A percentile compares a stretch with the other conserved stretches of the same genome.
phyloP scores from a whole-genome alignment of 2,329 filamentous ascomycete genomes.

The Nakataea oryzae region DNA sequence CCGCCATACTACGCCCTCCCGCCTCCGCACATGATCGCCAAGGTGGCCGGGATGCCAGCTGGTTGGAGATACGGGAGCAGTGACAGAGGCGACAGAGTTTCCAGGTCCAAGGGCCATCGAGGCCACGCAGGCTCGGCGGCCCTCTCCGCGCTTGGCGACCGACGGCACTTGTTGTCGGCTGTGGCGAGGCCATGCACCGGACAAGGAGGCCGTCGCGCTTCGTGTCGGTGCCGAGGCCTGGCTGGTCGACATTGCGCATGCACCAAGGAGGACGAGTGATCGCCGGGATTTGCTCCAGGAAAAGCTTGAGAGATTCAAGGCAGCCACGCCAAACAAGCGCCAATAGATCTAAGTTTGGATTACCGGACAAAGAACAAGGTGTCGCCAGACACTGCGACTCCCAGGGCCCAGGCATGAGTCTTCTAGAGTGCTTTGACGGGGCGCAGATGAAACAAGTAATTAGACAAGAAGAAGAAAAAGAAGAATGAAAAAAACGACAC shows the following conservation, averaged over 20 bases:
- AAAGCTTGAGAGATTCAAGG: background rate
- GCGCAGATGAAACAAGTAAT: background rate
- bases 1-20: background rate
- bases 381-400: no score
- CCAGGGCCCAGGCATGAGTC: background rate
- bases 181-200: no score
- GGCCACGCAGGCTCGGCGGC: background rate
- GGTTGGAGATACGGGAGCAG: background rate
- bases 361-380: background rate
- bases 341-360: background rate
- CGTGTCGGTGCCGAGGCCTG: background rate
- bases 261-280: background rate
- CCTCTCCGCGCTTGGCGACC: background rate
- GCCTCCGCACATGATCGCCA: background rate
- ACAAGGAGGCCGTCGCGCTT: background rate
- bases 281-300: no score
- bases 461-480: background rate
- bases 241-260: background rate
- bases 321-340: background rate
- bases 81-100: background rate
- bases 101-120: background rate
- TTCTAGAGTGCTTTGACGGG: background rate
- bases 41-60: background rate
- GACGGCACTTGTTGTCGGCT: background rate
- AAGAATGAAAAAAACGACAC: no score